These are phyloP conservation scores for Typha latifolia DNA, from an alignment of 176 grass and related monocot genomes.

Conservation along the genomic window DNA sequence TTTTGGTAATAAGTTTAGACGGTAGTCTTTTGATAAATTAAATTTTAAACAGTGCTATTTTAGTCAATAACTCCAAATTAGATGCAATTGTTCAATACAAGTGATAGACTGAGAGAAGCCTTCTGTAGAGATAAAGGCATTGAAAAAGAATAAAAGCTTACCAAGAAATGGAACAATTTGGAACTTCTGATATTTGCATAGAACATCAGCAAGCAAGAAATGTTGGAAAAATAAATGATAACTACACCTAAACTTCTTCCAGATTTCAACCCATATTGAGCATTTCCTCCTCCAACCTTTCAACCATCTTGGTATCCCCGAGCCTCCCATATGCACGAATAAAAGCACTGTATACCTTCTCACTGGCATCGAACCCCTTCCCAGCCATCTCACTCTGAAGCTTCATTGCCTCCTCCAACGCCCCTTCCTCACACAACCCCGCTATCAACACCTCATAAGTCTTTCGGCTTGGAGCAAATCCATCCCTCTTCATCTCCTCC, in stretches of 20 bases:
- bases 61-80: too few relatives aligned
- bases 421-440: constrained; percentile 38
- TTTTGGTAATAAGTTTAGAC: too few relatives aligned
- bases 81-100: too few relatives aligned
- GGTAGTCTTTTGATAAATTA: too few relatives aligned
- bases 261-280: constrained; percentile 3
- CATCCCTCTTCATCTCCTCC: constrained; percentile 50
- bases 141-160: too few relatives aligned
- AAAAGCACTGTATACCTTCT: constrained; percentile 38
- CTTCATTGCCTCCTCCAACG: constrained; percentile 45
- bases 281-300: constrained; percentile 55
- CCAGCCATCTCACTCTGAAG: constrained; percentile 65
- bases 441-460: constrained; percentile 37
- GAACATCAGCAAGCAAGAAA: too few relatives aligned
- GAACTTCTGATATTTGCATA: too few relatives aligned
- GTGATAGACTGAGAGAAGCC: too few relatives aligned
- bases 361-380: constrained; percentile 39
- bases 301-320: constrained; percentile 35
- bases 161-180: too few relatives aligned
- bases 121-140: too few relatives aligned
- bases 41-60: too few relatives aligned
- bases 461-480: constrained; percentile 22
- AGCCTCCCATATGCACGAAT: constrained; percentile 28
- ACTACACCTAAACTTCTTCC: not conserved
- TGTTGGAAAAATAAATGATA: too few relatives aligned